Conservation (phyloP, 208 protist species). For the Leishmania mexicana region DNA sequence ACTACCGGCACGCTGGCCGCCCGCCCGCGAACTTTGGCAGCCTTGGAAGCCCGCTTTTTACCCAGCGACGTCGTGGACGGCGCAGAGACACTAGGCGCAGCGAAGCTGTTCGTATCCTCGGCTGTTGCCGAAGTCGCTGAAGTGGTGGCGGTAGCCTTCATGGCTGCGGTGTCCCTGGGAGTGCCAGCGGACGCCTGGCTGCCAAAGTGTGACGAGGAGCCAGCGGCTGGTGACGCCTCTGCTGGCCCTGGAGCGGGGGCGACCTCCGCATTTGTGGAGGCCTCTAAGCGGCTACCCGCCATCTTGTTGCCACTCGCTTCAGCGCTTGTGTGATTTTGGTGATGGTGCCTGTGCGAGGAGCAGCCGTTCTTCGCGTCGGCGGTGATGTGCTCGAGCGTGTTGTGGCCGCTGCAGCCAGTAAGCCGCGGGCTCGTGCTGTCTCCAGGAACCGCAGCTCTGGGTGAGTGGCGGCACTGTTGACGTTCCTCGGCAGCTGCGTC, state of each 20-base stretch:
- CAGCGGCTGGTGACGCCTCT: neutral
- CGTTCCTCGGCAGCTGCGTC: slow-evolving; percentile 8
- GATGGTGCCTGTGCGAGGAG: neutral
- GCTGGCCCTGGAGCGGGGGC: neutral
- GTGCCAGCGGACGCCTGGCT: neutral
- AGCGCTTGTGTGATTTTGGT: neutral
- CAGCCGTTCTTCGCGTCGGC: neutral
- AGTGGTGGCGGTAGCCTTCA: neutral
- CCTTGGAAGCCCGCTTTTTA: neutral
- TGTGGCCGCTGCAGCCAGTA: slow-evolving; percentile 9
- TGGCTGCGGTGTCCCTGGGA: neutral
- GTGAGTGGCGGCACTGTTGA: slow-evolving; percentile 2
- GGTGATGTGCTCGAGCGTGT: neutral
- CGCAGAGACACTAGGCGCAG: neutral
- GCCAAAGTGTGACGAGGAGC: neutral
- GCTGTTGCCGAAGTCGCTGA: neutral
- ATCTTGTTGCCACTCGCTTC: neutral
- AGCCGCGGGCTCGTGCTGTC: slow-evolving; percentile 3
- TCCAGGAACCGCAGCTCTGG: neutral
- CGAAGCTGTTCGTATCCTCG: neutral
- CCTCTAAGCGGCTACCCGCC: neutral
- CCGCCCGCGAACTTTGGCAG: neutral
- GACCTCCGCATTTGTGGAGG: too few relatives aligned
- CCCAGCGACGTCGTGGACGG: neutral
- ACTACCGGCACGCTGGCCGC: neutral